Evolutionary conservation across 352 stramenopile species (phyloP), one percentile per base, ranked within the genome.

Genomic region (Phytopythium vexans): DNA sequence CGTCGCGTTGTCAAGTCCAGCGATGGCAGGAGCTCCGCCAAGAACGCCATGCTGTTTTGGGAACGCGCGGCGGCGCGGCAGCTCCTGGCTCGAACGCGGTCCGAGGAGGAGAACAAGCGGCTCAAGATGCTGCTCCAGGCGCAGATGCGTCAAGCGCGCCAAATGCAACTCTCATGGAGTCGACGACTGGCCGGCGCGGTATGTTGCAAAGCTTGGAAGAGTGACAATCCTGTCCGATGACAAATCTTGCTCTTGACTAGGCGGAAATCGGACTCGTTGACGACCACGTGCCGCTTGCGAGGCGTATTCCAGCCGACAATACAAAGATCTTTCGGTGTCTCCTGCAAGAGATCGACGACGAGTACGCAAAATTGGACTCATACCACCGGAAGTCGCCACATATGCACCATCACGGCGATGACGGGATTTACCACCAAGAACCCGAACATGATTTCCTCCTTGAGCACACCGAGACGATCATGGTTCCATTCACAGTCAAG

Each of bases 61-160:
- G 60, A 77, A 37, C 62, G 63, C 8, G 61, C 68, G 11, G 68
- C 60, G 8, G 47, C 56, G 31, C 54, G 47, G 16, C 61, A 77
- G 37, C 52, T 54, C 52, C 51, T 54, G n/a, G 39, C 64, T 42
- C 61, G 61, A 4, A 36, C 65, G 49, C 52, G 41, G 37, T 56
- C 66, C 9, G 58, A 75, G 41, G 41, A 55, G 9, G 54, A 74
- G 32, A 77, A 77, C 56, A 40, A 43, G 31, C 40, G 64, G 49
- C 53, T 77, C 10, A 62, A 60, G 47, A 50, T 54, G 51, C 53
- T 77, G 48, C 50, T 77, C 6, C 50, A 70, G 41, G 56, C 49
- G 1, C 61, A 80, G 35, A 46, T 66, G 12, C 63, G 69, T 36
- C 55, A 75, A 11, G 56, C 55, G 9, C 48, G 52, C 32, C 58